Evolutionary conservation across 1,284 basidiomycete species (phyloP), one percentile per base, ranked within the genome.

Genomic region (Pyrrhoderma noxium): DNA sequence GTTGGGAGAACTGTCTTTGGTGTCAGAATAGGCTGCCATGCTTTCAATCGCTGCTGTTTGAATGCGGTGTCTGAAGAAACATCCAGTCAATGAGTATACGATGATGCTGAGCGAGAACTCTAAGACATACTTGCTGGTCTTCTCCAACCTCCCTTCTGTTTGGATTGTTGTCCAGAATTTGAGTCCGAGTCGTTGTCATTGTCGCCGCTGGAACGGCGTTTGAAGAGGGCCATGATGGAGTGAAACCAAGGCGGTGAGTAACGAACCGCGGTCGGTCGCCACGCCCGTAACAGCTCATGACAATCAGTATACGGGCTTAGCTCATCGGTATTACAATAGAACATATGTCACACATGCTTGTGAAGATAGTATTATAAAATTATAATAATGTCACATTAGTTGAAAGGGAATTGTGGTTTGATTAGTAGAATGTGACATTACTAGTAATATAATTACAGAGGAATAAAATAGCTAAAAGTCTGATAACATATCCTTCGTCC

Each of bases 1-100:
- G 93, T 95, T 3, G 96, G 96, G 9, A 99, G 77, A 13, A 99
- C 96, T 1, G 93, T 95, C 68, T 93, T 93, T 2, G 96, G 96
- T 0, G 95, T 98, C 39, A 99, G 78, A 65, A 99, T 97, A 16
- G 96, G 96, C 76, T 99, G 96, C 96, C 96, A 99, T 62, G 96
- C 96, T 73, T 98, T 98, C 64, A 99, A 80, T 52, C 96, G 89
- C 70, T 99, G 96, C 68, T 99, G 96, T 73, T 97, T 98, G 81
- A 98, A 97, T 41, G 95, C 95, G 47, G 95, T 99, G 70, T 98
- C 93, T 80, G 62, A 40, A 53, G 22, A 3, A 5, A 23, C 3
- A 47, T 2, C 9, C 3, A 13, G 16, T 39, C 36, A 35, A 31
- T 48, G 44, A 53, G 48, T 47, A 46, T 31, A 34, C 48, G n/a